Percentiles rank a stretch among this genome's conserved stretches.
Conservation (phyloP, 2,329 filamentous ascomycete genomes). For the Colletotrichum shisoi region DNA sequence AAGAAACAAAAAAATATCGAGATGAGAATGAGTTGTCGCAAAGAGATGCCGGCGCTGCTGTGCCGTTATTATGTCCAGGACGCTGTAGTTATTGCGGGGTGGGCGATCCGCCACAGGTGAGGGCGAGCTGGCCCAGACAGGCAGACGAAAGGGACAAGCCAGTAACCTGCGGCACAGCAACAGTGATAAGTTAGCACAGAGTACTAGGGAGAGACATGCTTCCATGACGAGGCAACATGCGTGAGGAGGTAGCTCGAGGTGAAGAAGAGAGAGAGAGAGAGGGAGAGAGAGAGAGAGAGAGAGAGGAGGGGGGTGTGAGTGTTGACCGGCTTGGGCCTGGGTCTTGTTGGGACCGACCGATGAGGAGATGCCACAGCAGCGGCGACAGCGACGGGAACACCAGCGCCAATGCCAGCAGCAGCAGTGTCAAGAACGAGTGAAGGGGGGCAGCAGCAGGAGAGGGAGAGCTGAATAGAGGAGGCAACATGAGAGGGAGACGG, state of each 20-base stretch:
- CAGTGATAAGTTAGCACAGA: slow-evolving; percentile 20
- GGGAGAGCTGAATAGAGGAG: slow-evolving; percentile 16
- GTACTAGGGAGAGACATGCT: slow-evolving; percentile 20
- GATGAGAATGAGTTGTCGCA: slow-evolving; percentile 26
- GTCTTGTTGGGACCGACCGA: slow-evolving; percentile 36
- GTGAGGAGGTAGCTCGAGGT: slow-evolving; percentile 3
- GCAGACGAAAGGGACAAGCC: slow-evolving; percentile 17
- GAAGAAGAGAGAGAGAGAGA: slow-evolving; percentile 2
- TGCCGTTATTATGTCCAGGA: slow-evolving; percentile 21
- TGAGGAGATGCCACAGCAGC: slow-evolving; percentile 21
- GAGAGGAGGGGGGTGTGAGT: slow-evolving; percentile 12
- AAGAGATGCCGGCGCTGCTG: slow-evolving; percentile 31
- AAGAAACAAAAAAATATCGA: slow-evolving; percentile 11
- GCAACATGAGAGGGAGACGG: slow-evolving; percentile 30
- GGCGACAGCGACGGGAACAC: not conserved
- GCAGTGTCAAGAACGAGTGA: not conserved
- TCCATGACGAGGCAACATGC: slow-evolving; percentile 27
- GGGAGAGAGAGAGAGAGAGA: slow-evolving; percentile 5
- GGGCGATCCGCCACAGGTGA: slow-evolving; percentile 22
- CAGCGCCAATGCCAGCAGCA: not conserved
- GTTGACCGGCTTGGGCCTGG: slow-evolving; percentile 33
- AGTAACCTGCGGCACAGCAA: slow-evolving; percentile 21
- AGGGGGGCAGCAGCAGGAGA: not conserved
- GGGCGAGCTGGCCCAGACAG: slow-evolving; percentile 19
- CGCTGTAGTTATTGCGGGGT: slow-evolving; percentile 16